A percentile compares a stretch with the other conserved stretches of the same genome.
phyloP scores from a whole-genome alignment of 2,329 filamentous ascomycete genomes.

The Colletotrichum viniferum region DNA sequence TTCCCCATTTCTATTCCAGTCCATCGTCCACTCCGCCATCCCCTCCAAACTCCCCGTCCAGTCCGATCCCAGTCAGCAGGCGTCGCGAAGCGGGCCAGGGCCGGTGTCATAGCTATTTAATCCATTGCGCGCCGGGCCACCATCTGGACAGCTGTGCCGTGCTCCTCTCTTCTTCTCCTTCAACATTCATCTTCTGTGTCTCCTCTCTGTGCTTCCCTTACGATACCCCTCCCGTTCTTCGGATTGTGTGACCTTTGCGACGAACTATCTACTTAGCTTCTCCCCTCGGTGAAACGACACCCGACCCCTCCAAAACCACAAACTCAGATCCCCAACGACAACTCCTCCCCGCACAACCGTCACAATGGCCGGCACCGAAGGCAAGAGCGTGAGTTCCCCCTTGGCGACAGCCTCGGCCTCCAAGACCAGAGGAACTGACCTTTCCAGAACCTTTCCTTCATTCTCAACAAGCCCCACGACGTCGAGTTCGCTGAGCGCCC shows the following conservation, averaged over 20 bases:
- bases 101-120: constrained; percentile 9
- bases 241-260: background rate
- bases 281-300: background rate
- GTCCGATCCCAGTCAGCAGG: background rate
- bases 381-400: constrained; percentile 17
- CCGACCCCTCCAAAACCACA: background rate
- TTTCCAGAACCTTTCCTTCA: constrained; percentile 79
- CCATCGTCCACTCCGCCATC: background rate
- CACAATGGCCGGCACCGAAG: constrained; percentile 20
- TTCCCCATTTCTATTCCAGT: background rate
- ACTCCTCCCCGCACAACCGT: background rate
- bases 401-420: background rate
- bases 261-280: background rate
- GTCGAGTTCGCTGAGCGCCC: constrained; percentile 79
- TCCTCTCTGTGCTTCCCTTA: background rate
- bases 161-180: background rate
- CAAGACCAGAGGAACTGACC: background rate
- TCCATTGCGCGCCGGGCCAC: background rate
- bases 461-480: constrained; percentile 77
- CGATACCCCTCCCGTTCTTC: background rate
- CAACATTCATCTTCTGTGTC: background rate
- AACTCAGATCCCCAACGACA: background rate
- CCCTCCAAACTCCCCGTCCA: background rate
- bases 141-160: background rate
- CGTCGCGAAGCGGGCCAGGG: background rate